Evolutionary conservation across 2,329 filamentous ascomycete genomes (phyloP), one percentile per base, ranked within the genome.

Genomic region (Aspergillus tamarii): DNA sequence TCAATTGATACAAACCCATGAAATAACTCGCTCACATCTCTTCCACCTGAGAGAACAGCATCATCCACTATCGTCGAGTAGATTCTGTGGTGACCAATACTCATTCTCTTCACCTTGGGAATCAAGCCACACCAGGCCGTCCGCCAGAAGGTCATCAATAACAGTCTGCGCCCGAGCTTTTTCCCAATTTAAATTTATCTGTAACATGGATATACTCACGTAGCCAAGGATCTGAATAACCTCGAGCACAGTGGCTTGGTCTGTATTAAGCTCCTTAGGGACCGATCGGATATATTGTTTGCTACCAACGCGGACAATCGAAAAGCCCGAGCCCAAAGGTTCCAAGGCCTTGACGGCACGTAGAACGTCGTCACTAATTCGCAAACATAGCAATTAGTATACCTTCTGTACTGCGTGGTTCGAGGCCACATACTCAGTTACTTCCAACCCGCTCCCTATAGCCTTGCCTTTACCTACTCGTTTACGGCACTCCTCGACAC

Each of bases 91-190:
- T 30, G 82, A 83, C 95, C 95, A 99, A 73, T 97, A 99, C 78
- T 98, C 94, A 78, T 89, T 93, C 81, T 98, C 94, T 10, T 87
- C 84, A 39, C 84, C 89, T 80, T 97, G 93, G 69, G 87, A 88
- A 78, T 99, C 95, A 7, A 98, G 88, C 95, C 95, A 99, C 16
- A 99, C 87, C 82, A 99, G 87, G 59, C 93, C 93, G 72, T 96
- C 93, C 0, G 90, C 89, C 58, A 98, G 84, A 39, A 99, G 81
- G 77, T 99, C 95, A 66, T 97, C 93, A 58, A 98, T 86, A 2
- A 94, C 93, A 0, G 95, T 97, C 75, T 91, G 86, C n/a, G 93
- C 91, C 67, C 95, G 85, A 7, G 93, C 91, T 52, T 87, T 84
- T 69, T 94, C 89, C 95, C 95, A 99, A 19, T 84, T 85, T 32